Evolutionary conservation across 2,329 filamentous ascomycete species (phyloP).

Genomic region (Didymella glomerata): DNA sequence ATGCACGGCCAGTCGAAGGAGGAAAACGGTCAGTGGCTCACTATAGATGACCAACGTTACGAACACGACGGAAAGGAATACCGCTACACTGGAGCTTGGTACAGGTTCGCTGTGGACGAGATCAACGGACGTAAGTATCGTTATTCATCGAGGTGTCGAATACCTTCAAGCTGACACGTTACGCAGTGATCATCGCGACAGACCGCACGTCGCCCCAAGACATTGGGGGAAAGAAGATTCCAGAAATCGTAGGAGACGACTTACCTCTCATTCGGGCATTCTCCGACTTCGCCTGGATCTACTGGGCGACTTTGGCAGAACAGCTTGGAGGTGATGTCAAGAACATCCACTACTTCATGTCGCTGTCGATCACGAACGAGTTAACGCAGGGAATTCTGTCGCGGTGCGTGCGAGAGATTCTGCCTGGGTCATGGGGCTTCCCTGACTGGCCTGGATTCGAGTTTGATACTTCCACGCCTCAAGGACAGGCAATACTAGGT

Average conservation of each 20-base stretch:
- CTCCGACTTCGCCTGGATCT: conserved; percentile 11
- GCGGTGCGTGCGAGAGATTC: conserved; percentile 5
- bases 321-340: not conserved
- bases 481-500: conserved; percentile 9
- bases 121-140: not conserved
- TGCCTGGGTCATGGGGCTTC: conserved; percentile 2
- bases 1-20: not conserved
- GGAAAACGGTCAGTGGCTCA: not conserved
- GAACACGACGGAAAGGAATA: not conserved
- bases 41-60: conserved; percentile 1
- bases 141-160: no score
- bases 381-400: not conserved
- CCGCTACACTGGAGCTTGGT: conserved; percentile 5
- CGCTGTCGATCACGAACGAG: conserved; percentile 12
- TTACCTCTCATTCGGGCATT: conserved; percentile 10
- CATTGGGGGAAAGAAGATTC: not conserved
- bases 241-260: not conserved
- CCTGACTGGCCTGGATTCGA: conserved; percentile 3
- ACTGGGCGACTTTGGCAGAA: not conserved
- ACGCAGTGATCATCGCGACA: conserved; percentile 3
- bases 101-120: conserved; percentile 1
- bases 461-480: not conserved
- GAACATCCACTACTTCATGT: conserved; percentile 11
- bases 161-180: not conserved
- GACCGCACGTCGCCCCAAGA: conserved; percentile 3